A percentile compares a stretch with the other conserved stretches of the same genome.
Evolutionary conservation across 306 rosid genomes (phyloP).

Genomic region (Corylus americana): DNA sequence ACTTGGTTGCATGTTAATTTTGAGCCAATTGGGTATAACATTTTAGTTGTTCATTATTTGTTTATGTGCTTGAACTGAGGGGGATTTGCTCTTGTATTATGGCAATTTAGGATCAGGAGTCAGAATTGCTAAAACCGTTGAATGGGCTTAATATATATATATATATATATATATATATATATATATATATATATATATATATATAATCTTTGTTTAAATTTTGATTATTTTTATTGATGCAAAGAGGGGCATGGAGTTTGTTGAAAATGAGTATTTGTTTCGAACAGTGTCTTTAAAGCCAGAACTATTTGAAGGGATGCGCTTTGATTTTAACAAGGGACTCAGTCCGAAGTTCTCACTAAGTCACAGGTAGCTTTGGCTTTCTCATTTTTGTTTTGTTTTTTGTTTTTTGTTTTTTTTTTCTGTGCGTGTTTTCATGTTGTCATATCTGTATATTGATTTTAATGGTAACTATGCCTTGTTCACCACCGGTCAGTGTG

Average conservation of each 20-base stretch:
- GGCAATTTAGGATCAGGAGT: background rate
- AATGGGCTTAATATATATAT: background rate
- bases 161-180: no score
- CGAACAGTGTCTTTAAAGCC: constrained; percentile 89
- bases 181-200: no score
- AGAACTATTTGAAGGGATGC: constrained; percentile 91
- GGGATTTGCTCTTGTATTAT: background rate
- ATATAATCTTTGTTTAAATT: background rate
- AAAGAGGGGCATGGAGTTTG: background rate
- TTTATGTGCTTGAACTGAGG: background rate
- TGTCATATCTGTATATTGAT: background rate
- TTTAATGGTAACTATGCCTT: background rate
- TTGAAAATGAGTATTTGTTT: background rate
- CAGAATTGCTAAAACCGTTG: background rate
- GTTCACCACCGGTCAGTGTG: constrained; percentile 47
- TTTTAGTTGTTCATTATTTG: no score
- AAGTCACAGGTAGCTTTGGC: constrained; percentile 75
- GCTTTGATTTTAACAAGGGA: constrained; percentile 92
- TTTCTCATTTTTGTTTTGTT: background rate
- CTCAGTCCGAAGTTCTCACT: constrained; percentile 94
- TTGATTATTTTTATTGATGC: background rate
- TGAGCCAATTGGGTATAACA: background rate
- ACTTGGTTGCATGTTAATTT: background rate
- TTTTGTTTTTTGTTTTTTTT: background rate
- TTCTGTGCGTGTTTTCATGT: background rate